Percentiles rank a stretch among this genome's conserved stretches.
Evolutionary conservation across 495 filamentous ascomycete species (phyloP).

Genomic region (Chaetomium fimeti): DNA sequence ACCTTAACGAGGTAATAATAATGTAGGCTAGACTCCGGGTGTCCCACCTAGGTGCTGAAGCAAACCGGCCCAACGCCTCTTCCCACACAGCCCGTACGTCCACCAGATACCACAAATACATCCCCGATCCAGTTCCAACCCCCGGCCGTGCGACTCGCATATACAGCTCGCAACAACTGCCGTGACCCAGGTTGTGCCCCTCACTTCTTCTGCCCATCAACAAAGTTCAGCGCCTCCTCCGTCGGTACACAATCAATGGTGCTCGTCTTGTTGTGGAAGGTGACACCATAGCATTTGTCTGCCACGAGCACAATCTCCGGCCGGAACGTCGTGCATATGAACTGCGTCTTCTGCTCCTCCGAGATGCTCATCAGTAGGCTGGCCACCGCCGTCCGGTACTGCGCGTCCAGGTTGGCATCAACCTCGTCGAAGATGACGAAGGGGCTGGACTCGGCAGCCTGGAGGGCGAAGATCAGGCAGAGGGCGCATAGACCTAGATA

Average conservation of each 20-base stretch:
- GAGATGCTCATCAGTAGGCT: slow-evolving; percentile 80
- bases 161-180: neutral
- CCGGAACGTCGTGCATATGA: slow-evolving; percentile 91
- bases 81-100: neutral
- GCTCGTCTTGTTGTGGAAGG: slow-evolving; percentile 89
- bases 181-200: neutral
- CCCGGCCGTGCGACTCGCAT: neutral
- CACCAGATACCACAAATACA: neutral
- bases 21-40: neutral
- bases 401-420: slow-evolving; percentile 95
- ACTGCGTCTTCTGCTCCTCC: slow-evolving; percentile 58
- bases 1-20: too few species aligned
- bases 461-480: slow-evolving; percentile 97
- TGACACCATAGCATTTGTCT: slow-evolving; percentile 96
- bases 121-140: neutral
- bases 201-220: slow-evolving; percentile 64
- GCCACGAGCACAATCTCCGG: slow-evolving; percentile 95
- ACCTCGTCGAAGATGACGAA: slow-evolving; percentile 99
- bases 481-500: slow-evolving; percentile 86
- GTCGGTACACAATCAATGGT: slow-evolving; percentile 83
- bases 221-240: slow-evolving; percentile 88
- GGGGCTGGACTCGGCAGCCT: slow-evolving; percentile 92
- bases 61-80: neutral
- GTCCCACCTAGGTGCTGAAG: neutral
- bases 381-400: slow-evolving; percentile 93